These are phyloP conservation scores for Astragalus glycyphyllos DNA, from an alignment of 306 rosid species.

Conservation along the genomic window DNA sequence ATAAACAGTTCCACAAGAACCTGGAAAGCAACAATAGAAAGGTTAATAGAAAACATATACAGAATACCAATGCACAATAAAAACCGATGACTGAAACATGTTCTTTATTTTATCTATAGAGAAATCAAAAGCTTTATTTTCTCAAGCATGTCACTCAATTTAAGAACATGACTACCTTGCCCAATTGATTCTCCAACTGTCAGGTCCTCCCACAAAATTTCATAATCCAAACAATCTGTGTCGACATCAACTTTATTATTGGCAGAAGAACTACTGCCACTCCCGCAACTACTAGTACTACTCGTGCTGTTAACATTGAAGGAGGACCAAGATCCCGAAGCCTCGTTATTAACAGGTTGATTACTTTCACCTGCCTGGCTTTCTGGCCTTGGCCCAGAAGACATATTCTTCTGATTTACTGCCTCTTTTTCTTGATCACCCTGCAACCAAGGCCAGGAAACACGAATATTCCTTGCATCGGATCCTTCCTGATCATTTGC, in stretches of 20 bases:
- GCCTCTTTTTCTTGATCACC: slow-evolving; percentile 74
- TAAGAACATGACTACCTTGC: slow-evolving; percentile 69
- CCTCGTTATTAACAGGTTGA: slow-evolving; percentile 70
- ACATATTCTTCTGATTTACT: slow-evolving; percentile 50
- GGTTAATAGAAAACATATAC: slow-evolving; percentile 35
- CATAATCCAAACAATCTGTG: slow-evolving; percentile 83
- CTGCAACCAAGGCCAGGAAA: slow-evolving; percentile 76
- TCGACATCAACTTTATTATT: slow-evolving; percentile 78
- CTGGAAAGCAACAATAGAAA: slow-evolving; percentile 61
- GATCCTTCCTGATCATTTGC: slow-evolving; percentile 66
- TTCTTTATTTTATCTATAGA: slow-evolving; percentile 22
- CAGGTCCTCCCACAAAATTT: slow-evolving; percentile 97
- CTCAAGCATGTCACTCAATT: slow-evolving; percentile 29
- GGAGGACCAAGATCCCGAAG: slow-evolving; percentile 87
- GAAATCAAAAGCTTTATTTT: slow-evolving; percentile 28
- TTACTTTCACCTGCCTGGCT: slow-evolving; percentile 59
- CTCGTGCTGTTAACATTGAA: slow-evolving; percentile 89
- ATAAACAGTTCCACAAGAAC: slow-evolving; percentile 99
- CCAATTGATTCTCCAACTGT: slow-evolving; percentile 93
- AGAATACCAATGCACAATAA: slow-evolving; percentile 34
- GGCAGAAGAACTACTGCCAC: slow-evolving; percentile 73
- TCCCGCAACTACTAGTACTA: slow-evolving; percentile 96
- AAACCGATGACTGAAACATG: slow-evolving; percentile 18
- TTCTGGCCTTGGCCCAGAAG: slow-evolving; percentile 55
- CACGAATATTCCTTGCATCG: slow-evolving; percentile 57